Conservation (phyloP, 768 basidiomycete species). For the Thelephora ganbajun region DNA sequence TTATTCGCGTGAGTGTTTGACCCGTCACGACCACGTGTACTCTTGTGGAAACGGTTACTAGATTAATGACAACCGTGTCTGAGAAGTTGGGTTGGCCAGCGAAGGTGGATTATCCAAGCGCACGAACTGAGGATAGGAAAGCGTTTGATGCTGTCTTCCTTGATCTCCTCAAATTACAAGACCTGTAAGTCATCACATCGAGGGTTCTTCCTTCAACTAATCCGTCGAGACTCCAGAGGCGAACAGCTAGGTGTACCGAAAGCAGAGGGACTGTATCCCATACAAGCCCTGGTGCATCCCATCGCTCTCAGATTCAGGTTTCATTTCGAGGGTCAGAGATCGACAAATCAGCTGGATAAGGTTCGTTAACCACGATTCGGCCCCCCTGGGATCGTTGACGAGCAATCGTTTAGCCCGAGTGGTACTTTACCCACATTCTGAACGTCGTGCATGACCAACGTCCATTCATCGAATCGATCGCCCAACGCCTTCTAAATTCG, state of each 20-base stretch:
- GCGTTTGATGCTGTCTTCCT: constrained; percentile 66
- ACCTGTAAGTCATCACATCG: constrained; percentile 38
- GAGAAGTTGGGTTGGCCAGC: constrained; percentile 83
- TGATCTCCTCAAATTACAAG: constrained; percentile 68
- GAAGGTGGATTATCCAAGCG: constrained; percentile 47
- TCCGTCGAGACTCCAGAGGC: constrained; percentile 27
- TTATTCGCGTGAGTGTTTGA: constrained; percentile 44
- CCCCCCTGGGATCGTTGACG: neutral
- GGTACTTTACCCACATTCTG: constrained; percentile 88
- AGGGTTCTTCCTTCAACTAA: neutral
- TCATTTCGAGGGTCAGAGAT: constrained; percentile 79
- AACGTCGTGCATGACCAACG: constrained; percentile 81
- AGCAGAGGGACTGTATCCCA: constrained; percentile 55
- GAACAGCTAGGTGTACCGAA: constrained; percentile 26
- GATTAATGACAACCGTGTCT: constrained; percentile 45
- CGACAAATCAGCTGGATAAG: constrained; percentile 90
- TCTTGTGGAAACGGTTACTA: constrained; percentile 14
- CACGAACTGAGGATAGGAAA: constrained; percentile 34
- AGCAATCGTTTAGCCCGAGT: constrained; percentile 60
- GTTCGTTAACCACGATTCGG: constrained; percentile 20
- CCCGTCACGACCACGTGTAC: neutral
- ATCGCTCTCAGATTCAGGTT: constrained; percentile 83
- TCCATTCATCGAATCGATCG: constrained; percentile 58
- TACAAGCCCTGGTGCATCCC: constrained; percentile 76
- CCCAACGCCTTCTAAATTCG: constrained; percentile 57